Evolutionary conservation across 306 rosid species (phyloP), one percentile per base, ranked within the genome.

Genomic region (Malus fusca): DNA sequence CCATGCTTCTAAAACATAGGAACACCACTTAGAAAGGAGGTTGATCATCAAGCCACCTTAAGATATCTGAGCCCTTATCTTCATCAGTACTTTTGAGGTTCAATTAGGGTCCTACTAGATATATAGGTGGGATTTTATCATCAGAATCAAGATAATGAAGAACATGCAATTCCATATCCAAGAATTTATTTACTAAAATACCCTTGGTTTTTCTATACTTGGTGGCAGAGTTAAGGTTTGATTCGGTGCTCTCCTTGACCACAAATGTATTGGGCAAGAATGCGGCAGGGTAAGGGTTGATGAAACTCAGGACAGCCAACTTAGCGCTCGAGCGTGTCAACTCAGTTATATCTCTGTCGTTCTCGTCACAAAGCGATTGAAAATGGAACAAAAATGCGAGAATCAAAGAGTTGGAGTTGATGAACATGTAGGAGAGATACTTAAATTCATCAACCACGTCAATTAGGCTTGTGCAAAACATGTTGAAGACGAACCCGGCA

Each of bases 121-220:
- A 80, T 8, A 80, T 13, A 10, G 71, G 79, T 1, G 78, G 70
- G n/a, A 21, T 6, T 58, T 10, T 10, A 2, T 3, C 55, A 0
- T 31, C 26, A 3, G 75, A 72, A 40, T 40, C 43, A 5, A 85
- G 76, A 1, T 88, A 68, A 15, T 23, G 77, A 26, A 84, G 26
- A 0, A 85, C 88, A 64, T 80, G 73, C 1, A 85, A 51, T 71
- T 90, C 91, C 0, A 87, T 70, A 73, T 90, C 91, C 21, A 44
- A 62, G 44, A 85, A 84, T 0, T 88, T 67, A 23, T 90, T 90
- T 22, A 90, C 84, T 18, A 90, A 52, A 26, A 87, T 11, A 4
- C 91, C 93, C 23, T 79, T 75, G 14, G 82, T 66, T 33, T 69
- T 26, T 76, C 81, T 84, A 3, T 58, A 48, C 46, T 82, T 71